These are phyloP conservation scores for Zygosaccharomyces sapae DNA, from an alignment of 1,139 yeast species.

Conservation along the genomic window DNA sequence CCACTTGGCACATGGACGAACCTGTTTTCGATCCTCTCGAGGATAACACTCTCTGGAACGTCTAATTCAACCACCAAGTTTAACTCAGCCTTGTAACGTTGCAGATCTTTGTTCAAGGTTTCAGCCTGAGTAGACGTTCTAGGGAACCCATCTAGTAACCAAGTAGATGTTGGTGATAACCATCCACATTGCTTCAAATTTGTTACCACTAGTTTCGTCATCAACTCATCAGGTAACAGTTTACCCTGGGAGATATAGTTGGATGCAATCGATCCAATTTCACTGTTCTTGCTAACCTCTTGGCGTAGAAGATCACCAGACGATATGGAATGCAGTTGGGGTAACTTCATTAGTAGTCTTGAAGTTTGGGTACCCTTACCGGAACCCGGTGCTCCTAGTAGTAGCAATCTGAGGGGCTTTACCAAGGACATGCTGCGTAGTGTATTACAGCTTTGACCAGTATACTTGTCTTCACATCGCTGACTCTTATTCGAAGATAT, in stretches of 20 bases:
- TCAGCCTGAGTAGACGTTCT: constrained; percentile 71
- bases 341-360: constrained; percentile 52
- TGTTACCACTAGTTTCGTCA: constrained; percentile 54
- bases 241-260: constrained; percentile 56
- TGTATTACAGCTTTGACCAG: too few relatives aligned
- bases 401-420: constrained; percentile 58
- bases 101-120: constrained; percentile 49
- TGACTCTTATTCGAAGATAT: background rate
- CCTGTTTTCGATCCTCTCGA: constrained; percentile 77
- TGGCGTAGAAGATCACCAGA: constrained; percentile 79
- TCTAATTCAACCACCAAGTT: constrained; percentile 78
- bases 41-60: constrained; percentile 74
- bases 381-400: constrained; percentile 91
- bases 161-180: constrained; percentile 47
- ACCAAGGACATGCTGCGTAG: background rate
- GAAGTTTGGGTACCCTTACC: constrained; percentile 90
- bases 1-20: constrained; percentile 86
- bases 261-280: constrained; percentile 57
- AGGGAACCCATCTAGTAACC: constrained; percentile 92
- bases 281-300: constrained; percentile 55
- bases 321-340: constrained; percentile 52
- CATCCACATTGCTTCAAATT: constrained; percentile 47
- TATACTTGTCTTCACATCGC: background rate
- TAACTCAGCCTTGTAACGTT: constrained; percentile 41
- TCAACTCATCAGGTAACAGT: constrained; percentile 67